These are phyloP conservation scores for Colletotrichum sp. DNA, from an alignment of 2,329 filamentous ascomycete genomes.

Conservation along the genomic window DNA sequence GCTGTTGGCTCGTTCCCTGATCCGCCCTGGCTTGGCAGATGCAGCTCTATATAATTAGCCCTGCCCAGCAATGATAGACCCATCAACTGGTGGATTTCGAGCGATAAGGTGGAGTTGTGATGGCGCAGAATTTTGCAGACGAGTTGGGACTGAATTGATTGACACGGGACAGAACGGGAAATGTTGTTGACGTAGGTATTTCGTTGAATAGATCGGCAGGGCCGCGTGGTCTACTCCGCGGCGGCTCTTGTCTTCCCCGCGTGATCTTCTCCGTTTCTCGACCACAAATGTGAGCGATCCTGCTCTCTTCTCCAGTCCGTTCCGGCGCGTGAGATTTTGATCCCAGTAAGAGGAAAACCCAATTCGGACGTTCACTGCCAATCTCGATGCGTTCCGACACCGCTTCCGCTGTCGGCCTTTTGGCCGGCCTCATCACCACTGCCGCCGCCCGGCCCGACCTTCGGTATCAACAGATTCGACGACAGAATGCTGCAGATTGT, in stretches of 20 bases:
- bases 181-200: background rate
- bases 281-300: constrained; percentile 4
- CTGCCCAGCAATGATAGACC: background rate
- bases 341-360: background rate
- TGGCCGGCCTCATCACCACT: background rate
- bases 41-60: constrained; percentile 17
- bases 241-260: background rate
- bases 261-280: background rate
- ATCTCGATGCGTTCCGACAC: background rate
- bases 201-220: background rate
- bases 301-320: background rate
- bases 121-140: background rate
- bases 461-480: background rate
- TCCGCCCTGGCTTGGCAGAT: constrained; percentile 8
- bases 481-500: background rate
- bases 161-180: background rate
- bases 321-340: background rate
- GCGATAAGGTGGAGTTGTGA: constrained; percentile 1
- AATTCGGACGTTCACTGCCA: background rate
- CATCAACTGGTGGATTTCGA: background rate
- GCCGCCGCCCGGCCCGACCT: constrained; percentile 3
- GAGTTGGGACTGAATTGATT: background rate
- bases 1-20: constrained; percentile 12
- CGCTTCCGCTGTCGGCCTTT: background rate
- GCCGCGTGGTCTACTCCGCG: background rate